Conservation (phyloP, 306 rosid species). For the Pterocarpus santalinus region DNA sequence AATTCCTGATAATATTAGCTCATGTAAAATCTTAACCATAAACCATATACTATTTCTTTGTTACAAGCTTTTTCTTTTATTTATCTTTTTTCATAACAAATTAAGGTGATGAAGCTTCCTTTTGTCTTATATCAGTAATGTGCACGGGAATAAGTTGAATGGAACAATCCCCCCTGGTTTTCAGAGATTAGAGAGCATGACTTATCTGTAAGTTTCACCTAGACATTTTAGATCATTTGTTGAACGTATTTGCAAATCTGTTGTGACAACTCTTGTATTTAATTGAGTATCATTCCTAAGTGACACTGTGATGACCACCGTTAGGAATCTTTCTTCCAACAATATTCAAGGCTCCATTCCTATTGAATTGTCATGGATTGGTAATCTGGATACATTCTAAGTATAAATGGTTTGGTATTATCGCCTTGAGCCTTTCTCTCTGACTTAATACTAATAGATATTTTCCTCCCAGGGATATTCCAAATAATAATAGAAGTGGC, state of each 20-base stretch:
- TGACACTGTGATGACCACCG: conserved; percentile 9
- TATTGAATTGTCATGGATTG: conserved; percentile 90
- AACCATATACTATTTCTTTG: conserved; percentile 20
- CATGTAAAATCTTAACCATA: conserved; percentile 79
- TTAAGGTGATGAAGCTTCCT: conserved; percentile 24
- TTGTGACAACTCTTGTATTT: not conserved
- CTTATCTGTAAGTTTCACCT: conserved; percentile 77
- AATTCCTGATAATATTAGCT: conserved; percentile 82
- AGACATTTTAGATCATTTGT: not conserved
- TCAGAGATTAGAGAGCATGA: conserved; percentile 95
- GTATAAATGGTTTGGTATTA: conserved; percentile 41
- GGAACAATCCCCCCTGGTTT: conserved; percentile 79
- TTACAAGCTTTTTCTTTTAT: not conserved
- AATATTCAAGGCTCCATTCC: conserved; percentile 80
- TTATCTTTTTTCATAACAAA: not conserved
- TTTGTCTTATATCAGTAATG: conserved; percentile 48
- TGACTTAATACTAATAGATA: conserved; percentile 30
- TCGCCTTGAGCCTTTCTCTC: not conserved
- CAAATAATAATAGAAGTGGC: conserved; percentile 76
- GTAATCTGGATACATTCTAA: conserved; percentile 95
- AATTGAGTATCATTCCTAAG: conserved; percentile 5
- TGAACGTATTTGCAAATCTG: not conserved
- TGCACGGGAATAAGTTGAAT: conserved; percentile 86
- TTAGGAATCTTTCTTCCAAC: conserved; percentile 90
- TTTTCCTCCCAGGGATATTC: conserved; percentile 70